Evolutionary conservation across 2,329 filamentous ascomycete species (phyloP).

Genomic region (Dactylonectria estremocensis): DNA sequence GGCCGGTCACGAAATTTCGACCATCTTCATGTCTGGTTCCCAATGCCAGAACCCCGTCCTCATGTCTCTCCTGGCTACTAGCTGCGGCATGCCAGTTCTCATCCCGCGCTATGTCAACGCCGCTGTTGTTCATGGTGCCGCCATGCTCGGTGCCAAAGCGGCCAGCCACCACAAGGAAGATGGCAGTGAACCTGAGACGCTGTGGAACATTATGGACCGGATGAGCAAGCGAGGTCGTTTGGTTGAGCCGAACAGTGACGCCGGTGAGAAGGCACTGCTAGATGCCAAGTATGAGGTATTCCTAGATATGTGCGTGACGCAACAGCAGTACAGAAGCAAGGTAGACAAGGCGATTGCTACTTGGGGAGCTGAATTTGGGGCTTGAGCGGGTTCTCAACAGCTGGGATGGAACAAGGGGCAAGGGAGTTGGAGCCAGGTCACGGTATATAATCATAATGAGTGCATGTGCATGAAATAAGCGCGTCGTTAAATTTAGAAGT

Average conservation of each 20-base stretch:
- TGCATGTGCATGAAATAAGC: constrained; percentile 15
- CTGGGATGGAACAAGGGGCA: constrained; percentile 24
- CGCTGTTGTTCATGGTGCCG: constrained; percentile 96
- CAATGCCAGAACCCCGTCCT: constrained; percentile 97
- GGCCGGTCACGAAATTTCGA: constrained; percentile 87
- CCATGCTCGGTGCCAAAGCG: constrained; percentile 98
- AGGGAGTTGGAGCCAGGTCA: background rate
- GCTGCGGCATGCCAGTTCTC: constrained; percentile 91
- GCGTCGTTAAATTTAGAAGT: constrained; percentile 6
- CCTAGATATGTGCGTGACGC: constrained; percentile 89
- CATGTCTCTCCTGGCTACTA: constrained; percentile 91
- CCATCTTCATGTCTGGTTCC: constrained; percentile 98
- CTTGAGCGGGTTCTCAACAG: constrained; percentile 33
- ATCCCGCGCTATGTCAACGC: constrained; percentile 96
- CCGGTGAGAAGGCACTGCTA: constrained; percentile 83
- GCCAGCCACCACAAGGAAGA: constrained; percentile 81
- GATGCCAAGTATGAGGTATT: constrained; percentile 96
- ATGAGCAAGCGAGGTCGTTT: constrained; percentile 95
- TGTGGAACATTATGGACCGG: constrained; percentile 98
- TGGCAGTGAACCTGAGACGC: constrained; percentile 81
- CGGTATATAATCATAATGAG: constrained; percentile 37
- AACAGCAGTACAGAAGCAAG: constrained; percentile 84
- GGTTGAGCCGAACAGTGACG: constrained; percentile 81
- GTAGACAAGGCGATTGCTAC: constrained; percentile 75
- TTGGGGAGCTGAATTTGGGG: constrained; percentile 53